Conservation (phyloP, 139 green algal genomes). For the Diplosphaera chodatii region DNA sequence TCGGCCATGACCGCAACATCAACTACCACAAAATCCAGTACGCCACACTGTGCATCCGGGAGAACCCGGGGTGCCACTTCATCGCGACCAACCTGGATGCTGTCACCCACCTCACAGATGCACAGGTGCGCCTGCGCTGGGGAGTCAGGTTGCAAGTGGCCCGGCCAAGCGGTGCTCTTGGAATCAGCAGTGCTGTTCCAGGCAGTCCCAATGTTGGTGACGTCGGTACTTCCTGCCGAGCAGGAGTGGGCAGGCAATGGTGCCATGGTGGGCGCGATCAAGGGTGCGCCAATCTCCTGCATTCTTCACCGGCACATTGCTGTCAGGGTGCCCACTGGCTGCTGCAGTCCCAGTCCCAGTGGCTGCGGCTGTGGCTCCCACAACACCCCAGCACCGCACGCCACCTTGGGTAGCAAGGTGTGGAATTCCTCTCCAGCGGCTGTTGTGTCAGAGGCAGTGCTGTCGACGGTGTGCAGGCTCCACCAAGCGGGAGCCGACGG, state of each 20-base stretch:
- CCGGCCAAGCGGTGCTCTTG: too few species aligned
- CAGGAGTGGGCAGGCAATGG: slow-evolving; percentile 96
- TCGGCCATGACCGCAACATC: slow-evolving; percentile 97
- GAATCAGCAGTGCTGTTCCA: too few species aligned
- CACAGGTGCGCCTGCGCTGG: slow-evolving; percentile 49
- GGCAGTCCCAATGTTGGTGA: too few species aligned
- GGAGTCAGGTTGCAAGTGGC: too few species aligned
- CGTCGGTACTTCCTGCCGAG: too few species aligned
- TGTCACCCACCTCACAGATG: slow-evolving; percentile 97
- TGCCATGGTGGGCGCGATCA: slow-evolving; percentile 95
- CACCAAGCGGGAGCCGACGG: slow-evolving; percentile 84
- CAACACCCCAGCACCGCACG: too few species aligned
- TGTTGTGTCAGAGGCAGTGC: neutral
- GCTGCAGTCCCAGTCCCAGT: too few species aligned
- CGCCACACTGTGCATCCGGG: slow-evolving; percentile 94
- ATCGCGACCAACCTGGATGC: slow-evolving; percentile 98
- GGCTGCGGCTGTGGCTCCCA: too few species aligned
- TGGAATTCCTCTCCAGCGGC: too few species aligned
- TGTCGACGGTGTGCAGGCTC: slow-evolving; percentile 39
- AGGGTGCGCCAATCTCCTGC: slow-evolving; percentile 27
- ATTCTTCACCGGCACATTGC: too few species aligned
- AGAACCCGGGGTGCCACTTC: slow-evolving; percentile 97
- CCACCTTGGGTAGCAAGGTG: too few species aligned
- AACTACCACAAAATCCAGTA: slow-evolving; percentile 99
- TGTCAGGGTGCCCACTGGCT: too few species aligned